These are phyloP conservation scores for Castanea mollissima DNA, from an alignment of 306 rosid species.

Conservation along the genomic window DNA sequence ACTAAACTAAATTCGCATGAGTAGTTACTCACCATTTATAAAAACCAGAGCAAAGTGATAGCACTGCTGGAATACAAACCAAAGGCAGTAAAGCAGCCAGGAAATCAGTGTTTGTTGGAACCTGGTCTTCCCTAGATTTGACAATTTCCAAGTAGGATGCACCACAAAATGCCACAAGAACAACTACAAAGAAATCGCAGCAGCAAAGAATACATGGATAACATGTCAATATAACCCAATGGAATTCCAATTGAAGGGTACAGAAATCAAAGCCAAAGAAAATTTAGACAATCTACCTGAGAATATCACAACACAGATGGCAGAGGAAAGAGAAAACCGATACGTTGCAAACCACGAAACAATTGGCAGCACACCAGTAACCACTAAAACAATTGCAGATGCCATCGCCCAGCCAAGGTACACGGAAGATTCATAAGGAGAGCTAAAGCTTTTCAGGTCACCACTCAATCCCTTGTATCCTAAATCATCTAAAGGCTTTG, in stretches of 20 bases:
- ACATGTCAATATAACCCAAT: background rate
- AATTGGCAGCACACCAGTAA: slow-evolving; percentile 87
- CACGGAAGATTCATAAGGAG: slow-evolving; percentile 84
- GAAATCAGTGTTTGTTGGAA: slow-evolving; percentile 86
- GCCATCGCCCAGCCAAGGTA: slow-evolving; percentile 99
- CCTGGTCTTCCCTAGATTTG: slow-evolving; percentile 68
- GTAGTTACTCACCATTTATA: slow-evolving; percentile 78
- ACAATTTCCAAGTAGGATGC: slow-evolving; percentile 86
- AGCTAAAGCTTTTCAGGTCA: slow-evolving; percentile 60
- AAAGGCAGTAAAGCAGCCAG: slow-evolving; percentile 98
- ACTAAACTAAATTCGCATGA: background rate
- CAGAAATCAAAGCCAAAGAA: slow-evolving; percentile 10
- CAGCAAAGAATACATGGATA: background rate
- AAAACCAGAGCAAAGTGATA: slow-evolving; percentile 89
- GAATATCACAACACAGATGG: slow-evolving; percentile 74
- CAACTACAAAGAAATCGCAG: slow-evolving; percentile 40
- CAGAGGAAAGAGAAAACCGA: slow-evolving; percentile 88
- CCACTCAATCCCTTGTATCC: slow-evolving; percentile 83
- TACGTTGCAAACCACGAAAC: slow-evolving; percentile 97
- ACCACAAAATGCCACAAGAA: slow-evolving; percentile 87
- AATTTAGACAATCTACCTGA: slow-evolving; percentile 50
- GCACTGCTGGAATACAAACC: slow-evolving; percentile 87
- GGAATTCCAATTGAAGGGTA: slow-evolving; percentile 2
- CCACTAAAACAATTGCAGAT: slow-evolving; percentile 73
- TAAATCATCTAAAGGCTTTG: slow-evolving; percentile 91